Conservation (phyloP, 2,329 filamentous ascomycete species). For the Ceratocystis destructans region DNA sequence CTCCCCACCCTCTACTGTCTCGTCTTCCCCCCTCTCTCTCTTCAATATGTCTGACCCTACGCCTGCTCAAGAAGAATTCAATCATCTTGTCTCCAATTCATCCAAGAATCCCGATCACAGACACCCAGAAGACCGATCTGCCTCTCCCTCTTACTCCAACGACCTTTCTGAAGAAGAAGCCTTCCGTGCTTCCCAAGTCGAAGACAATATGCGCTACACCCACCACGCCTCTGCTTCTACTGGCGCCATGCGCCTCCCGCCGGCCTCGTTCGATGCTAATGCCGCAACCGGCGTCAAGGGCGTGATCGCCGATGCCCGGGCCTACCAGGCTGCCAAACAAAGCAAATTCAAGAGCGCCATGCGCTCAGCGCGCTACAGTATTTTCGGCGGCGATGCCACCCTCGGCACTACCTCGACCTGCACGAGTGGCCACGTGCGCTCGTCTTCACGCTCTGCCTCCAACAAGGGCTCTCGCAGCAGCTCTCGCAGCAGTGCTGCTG, state of each 20-base stretch:
- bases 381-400: conserved; percentile 35
- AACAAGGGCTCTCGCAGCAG: conserved; percentile 37
- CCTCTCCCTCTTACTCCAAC: conserved; percentile 29
- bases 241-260: conserved; percentile 45
- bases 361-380: conserved; percentile 39
- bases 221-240: conserved; percentile 33
- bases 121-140: conserved; percentile 48
- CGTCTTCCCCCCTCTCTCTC: conserved; percentile 19
- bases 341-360: conserved; percentile 41
- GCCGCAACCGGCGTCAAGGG: conserved; percentile 72
- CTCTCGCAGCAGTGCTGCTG: conserved; percentile 21
- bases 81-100: conserved; percentile 46
- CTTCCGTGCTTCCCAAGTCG: conserved; percentile 41
- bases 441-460: conserved; percentile 25
- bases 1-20: not conserved
- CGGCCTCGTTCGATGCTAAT: conserved; percentile 49
- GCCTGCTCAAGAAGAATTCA: conserved; percentile 53
- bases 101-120: conserved; percentile 25
- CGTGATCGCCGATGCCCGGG: conserved; percentile 70
- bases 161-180: conserved; percentile 44
- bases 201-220: conserved; percentile 53
- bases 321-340: conserved; percentile 55
- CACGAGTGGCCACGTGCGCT: conserved; percentile 20
- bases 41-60: conserved; percentile 41
- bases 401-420: not conserved